Base-by-base conservation (phyloP, 2,329 filamentous ascomycete species). In the Daldinia sp. region DNA sequence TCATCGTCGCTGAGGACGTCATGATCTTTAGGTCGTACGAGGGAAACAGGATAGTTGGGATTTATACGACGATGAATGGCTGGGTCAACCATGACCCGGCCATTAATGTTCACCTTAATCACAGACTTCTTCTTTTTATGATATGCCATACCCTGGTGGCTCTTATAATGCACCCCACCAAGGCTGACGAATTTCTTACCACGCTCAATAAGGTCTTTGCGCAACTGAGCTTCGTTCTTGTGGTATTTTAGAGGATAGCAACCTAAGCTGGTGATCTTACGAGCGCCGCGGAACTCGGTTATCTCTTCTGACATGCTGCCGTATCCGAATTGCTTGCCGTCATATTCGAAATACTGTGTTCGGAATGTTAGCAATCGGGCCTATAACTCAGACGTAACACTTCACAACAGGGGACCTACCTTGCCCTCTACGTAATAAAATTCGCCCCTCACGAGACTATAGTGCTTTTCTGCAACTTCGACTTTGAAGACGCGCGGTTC, bases 1-100 rank as follows among this genome's bases (percentile, higher is more conserved):
- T 83, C 83, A 23, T 81, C 81, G 5, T 86, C 85, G 20, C 85
- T 85, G 0, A 89, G 75, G 1, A 88, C 78, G 73, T 92, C 88
- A 28, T 88, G 85, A 65, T 94, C 90, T 73, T 92, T 91, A 0
- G 92, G 88, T 56, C 91, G 90, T 61, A 97, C 89, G 1, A 87
- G 85, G 23, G 91, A 93, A 73, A 95, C 88, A 0, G 87, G 88
- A 73, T 97, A 97, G 77, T 97, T 97, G 0, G 94, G 92, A 72
- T 96, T 93, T 78, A 95, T 92, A 37, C 93, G 88, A 7, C 93
- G 89, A 80, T 97, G 94, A 46, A 92, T 92, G 3, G 89, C 89
- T 0, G 93, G 89, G 76, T 97, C 94, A 26, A 97, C 85, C 93
- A 97, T 97, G 70, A 97, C 87, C 33, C 94, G 90, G 18, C 93